Base-by-base conservation (phyloP, 2,329 filamentous ascomycete genomes). In the Fusarium stilboides region DNA sequence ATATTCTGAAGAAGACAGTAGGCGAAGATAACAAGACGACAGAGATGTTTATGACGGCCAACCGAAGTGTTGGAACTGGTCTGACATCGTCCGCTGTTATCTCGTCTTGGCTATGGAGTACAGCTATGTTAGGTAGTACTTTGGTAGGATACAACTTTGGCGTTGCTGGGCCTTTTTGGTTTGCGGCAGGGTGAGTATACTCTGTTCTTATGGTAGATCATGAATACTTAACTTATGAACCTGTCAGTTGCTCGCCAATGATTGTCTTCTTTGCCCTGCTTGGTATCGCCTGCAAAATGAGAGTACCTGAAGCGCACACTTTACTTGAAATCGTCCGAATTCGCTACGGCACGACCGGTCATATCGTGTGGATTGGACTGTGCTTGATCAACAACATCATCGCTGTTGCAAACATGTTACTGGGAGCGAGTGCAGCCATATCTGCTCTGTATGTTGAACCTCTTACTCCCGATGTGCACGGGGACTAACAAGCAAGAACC, bases 41-140 rank as follows among this genome's bases (percentile, higher is more conserved):
- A 0, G 85, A 87, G 72, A 87, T 86, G 83, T 87, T 87, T 70
- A 87, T 86, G 81, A 85, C 83, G 0, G 85, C 85, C 4, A 86
- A 87, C 54, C 80, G 85, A 6, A 80, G 78, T 10, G 84, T 87
- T 1, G 80, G 82, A 2, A 85, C 84, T 0, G 85, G 85, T 2
- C 66, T 87, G 24, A 86, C 84, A 10, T 82, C 85, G 4, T 87
- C 85, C 1, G 85, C 85, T 8, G 85, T 87, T 1, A 82, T 87
- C 19, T 87, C 85, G 33, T 86, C 83, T 0, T 87, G 85, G 85
- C 79, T 86, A 3, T 87, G 84, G 83, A 85, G 82, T 22, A 87
- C 85, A 0, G 84, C 85, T 0, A 80, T 87, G 66, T 76, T 87
- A 1, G 84, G 84, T 1, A 83, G 83, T 12, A 80, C 80, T 0